Base-by-base conservation (phyloP, 495 filamentous ascomycete species). In the Ramalina peruviana region DNA sequence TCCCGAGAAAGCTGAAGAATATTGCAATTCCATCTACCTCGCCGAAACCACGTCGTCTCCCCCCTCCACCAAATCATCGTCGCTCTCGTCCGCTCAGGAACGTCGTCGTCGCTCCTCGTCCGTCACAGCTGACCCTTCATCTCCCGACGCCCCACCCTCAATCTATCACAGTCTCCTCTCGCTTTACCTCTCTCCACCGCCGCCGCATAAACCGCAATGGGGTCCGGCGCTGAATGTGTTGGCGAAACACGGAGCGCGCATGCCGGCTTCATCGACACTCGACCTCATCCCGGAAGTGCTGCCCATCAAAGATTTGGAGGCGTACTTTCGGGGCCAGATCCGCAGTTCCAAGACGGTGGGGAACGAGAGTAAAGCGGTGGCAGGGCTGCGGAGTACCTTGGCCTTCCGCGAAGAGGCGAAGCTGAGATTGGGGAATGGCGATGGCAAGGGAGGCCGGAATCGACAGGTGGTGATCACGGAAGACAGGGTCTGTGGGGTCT, bases 1-100 rank as follows among this genome's bases (percentile, higher is more conserved):
- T 61, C 86, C 86, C 52, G 71, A 68, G 3, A 97, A 95, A 62
- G 93, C 92, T 42, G 92, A 99, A 75, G 86, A 93, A 84, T 93
- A 72, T 19, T 48, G 45, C 27, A 40, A 63, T 54, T 39, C 16
- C 11, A 48, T 68, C 20, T 40, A 15, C 39, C 46, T 20, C 21
- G 23, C 40, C 27, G 43, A 27, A 37, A 52, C 40, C 49, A 12
- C 30, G 30, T 33, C 30, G 30, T 33, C 30, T 33, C 12, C 30
- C 30, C 33, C 42, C 2, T 12, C 30, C 1, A 52, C 48, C 43
- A 36, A 27, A 36, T 27, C 42, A 12, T 12, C 30, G 1, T 33
- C 30, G 30, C 20, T 7, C 6, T 53, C 43, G 21, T 40, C 25
- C 1, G 15, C 3, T 16, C 5, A 25, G 40, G 10, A 42, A 9